A percentile compares a stretch with the other conserved stretches of the same genome.
These are phyloP conservation scores for Yarrowia keelungensis DNA, from an alignment of 805 yeast genomes.

Conservation along the genomic window DNA sequence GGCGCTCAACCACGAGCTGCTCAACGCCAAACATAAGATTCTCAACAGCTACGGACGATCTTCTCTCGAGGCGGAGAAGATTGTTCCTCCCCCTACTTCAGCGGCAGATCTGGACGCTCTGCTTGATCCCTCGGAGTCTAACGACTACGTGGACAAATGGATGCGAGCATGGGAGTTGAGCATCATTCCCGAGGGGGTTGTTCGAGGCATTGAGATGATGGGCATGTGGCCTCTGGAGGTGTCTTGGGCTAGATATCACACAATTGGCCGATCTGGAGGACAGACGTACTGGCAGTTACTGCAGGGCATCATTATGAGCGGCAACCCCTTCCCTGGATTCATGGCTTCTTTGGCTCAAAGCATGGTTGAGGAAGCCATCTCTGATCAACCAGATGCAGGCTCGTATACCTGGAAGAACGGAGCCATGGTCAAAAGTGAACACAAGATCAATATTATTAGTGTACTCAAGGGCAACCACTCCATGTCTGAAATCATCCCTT, in stretches of 20 bases:
- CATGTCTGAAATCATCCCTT: background rate
- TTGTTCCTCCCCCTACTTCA: background rate
- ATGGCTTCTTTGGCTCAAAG: conserved; percentile 21
- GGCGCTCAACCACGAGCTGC: conserved; percentile 15
- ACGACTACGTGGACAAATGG: conserved; percentile 19
- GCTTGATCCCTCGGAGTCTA: conserved; percentile 5
- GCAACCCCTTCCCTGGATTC: conserved; percentile 18
- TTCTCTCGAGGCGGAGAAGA: conserved; percentile 23
- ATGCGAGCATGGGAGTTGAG: conserved; percentile 17
- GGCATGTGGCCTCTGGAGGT: conserved; percentile 35
- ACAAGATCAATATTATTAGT: conserved; percentile 6
- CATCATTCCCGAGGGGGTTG: conserved; percentile 13
- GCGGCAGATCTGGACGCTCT: background rate
- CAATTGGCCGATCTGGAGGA: conserved; percentile 4
- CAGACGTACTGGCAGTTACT: conserved; percentile 31
- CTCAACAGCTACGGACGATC: conserved; percentile 33
- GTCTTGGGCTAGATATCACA: conserved; percentile 32
- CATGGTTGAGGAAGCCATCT: conserved; percentile 22
- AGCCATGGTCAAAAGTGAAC: background rate
- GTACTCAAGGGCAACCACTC: conserved; percentile 22
- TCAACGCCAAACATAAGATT: conserved; percentile 34
- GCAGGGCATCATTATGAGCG: conserved; percentile 4
- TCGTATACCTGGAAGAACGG: conserved; percentile 14
- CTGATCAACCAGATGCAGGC: conserved; percentile 20
- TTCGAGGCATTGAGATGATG: conserved; percentile 29